Conservation (phyloP, 371 early-diverging fungal genomes). For the Saksenaea oblongispora region DNA sequence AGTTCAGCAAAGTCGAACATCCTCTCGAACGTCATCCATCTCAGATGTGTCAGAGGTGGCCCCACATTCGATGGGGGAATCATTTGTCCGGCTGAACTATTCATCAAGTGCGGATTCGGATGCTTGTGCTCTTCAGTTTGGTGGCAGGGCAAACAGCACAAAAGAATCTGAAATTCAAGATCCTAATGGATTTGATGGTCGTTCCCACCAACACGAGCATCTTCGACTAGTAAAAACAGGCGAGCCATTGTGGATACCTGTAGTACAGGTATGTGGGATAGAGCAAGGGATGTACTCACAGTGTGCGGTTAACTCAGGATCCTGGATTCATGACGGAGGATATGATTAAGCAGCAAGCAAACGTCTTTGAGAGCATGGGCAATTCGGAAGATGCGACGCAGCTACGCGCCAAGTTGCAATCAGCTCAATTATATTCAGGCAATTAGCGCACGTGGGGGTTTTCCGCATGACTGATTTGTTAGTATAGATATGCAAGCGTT, state of each 20-base stretch:
- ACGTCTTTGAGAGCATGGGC: slow-evolving; percentile 76
- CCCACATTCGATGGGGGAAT: slow-evolving; percentile 43
- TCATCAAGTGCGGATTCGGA: slow-evolving; percentile 28
- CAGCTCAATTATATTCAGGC: slow-evolving; percentile 77
- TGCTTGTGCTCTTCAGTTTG: background rate
- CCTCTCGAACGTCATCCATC: slow-evolving; percentile 15
- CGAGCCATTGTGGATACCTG: slow-evolving; percentile 69
- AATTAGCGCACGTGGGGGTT: background rate
- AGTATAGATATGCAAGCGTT: slow-evolving; percentile 75
- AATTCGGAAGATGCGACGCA: slow-evolving; percentile 72
- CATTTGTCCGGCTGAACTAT: slow-evolving; percentile 50
- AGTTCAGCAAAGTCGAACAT: slow-evolving; percentile 6
- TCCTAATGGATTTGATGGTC: slow-evolving; percentile 33
- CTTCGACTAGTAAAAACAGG: slow-evolving; percentile 50
- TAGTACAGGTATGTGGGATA: slow-evolving; percentile 57
- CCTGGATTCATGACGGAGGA: slow-evolving; percentile 89
- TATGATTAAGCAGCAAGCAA: slow-evolving; percentile 81
- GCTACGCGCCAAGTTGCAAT: slow-evolving; percentile 78
- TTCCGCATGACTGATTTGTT: background rate
- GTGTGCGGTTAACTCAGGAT: slow-evolving; percentile 41
- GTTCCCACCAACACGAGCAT: slow-evolving; percentile 24
- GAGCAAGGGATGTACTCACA: background rate
- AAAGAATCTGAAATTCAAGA: slow-evolving; percentile 27
- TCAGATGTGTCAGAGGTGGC: slow-evolving; percentile 27
- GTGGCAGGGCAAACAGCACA: background rate